Conservation (phyloP, 495 filamentous ascomycete species). For the Penicillium arizonense region DNA sequence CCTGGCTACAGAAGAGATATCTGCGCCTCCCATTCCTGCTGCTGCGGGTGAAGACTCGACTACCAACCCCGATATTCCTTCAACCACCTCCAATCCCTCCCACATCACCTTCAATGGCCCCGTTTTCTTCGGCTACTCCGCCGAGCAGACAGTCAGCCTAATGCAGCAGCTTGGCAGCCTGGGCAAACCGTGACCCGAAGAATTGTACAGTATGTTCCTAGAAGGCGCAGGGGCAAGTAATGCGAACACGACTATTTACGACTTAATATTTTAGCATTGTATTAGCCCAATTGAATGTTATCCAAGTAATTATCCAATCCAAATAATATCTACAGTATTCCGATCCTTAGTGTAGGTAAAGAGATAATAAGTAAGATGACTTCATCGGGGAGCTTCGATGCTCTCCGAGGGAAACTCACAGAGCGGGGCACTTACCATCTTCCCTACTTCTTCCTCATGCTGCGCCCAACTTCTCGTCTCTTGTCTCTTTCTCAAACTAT, state of each 20-base stretch:
- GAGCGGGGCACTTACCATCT: constrained; percentile 12
- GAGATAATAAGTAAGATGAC: neutral
- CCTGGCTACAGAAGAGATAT: neutral
- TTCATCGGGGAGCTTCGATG: constrained; percentile 7
- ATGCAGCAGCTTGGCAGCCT: constrained; percentile 53
- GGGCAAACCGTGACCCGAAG: constrained; percentile 9
- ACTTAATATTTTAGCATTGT: constrained; percentile 4
- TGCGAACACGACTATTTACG: constrained; percentile 20
- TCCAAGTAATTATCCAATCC: neutral
- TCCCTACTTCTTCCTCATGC: constrained; percentile 23
- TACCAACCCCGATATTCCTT: constrained; percentile 2
- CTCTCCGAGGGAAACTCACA: constrained; percentile 31
- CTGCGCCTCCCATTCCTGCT: neutral
- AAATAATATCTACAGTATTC: neutral
- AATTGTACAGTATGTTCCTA: constrained; percentile 7
- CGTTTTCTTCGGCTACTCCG: constrained; percentile 83
- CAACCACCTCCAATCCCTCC: constrained; percentile 29
- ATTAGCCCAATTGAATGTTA: neutral
- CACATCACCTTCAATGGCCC: constrained; percentile 82
- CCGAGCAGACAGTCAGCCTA: constrained; percentile 71
- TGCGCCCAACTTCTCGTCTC: constrained; percentile 27
- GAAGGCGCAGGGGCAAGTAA: constrained; percentile 10
- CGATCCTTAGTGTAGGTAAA: neutral
- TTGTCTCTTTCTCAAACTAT: constrained; percentile 19
- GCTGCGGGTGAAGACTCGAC: constrained; percentile 13